phyloP scores from a whole-genome alignment of 208 protist species.

The Trypanosoma vivax region DNA sequence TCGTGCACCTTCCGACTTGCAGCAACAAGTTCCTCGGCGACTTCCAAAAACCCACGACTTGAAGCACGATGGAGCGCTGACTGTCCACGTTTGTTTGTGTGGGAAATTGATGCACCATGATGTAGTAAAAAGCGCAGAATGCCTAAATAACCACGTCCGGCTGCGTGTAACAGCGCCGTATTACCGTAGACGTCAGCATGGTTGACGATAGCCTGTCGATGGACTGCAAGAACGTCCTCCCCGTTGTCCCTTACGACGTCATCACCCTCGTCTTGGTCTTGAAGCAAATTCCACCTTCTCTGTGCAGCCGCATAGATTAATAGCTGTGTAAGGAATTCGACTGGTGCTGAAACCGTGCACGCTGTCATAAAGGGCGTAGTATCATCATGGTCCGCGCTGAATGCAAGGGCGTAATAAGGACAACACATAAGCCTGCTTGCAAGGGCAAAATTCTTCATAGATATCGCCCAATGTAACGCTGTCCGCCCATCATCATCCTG shows the following conservation, averaged over 20 bases:
- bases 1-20: conserved; percentile 40
- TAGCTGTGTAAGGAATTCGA: conserved; percentile 47
- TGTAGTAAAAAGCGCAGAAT: conserved; percentile 63
- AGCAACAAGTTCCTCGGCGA: conserved; percentile 72
- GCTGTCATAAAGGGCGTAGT: conserved; percentile 73
- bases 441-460: conserved; percentile 68
- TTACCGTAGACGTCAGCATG: conserved; percentile 52
- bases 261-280: not conserved
- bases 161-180: conserved; percentile 62
- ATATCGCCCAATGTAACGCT: conserved; percentile 83
- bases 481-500: conserved; percentile 84
- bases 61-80: conserved; percentile 78
- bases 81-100: conserved; percentile 70
- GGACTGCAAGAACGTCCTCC: not conserved
- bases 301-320: conserved; percentile 26
- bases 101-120: conserved; percentile 49
- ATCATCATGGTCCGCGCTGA: conserved; percentile 66
- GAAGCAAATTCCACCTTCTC: conserved; percentile 11
- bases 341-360: conserved; percentile 64
- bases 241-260: not conserved
- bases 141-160: conserved; percentile 42
- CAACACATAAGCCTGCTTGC: conserved; percentile 43
- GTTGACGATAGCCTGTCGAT: conserved; percentile 27
- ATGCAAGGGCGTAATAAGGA: conserved; percentile 53
- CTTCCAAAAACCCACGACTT: conserved; percentile 51